Conservation (phyloP, 495 filamentous ascomycete genomes). For the Penicillium paxilli region DNA sequence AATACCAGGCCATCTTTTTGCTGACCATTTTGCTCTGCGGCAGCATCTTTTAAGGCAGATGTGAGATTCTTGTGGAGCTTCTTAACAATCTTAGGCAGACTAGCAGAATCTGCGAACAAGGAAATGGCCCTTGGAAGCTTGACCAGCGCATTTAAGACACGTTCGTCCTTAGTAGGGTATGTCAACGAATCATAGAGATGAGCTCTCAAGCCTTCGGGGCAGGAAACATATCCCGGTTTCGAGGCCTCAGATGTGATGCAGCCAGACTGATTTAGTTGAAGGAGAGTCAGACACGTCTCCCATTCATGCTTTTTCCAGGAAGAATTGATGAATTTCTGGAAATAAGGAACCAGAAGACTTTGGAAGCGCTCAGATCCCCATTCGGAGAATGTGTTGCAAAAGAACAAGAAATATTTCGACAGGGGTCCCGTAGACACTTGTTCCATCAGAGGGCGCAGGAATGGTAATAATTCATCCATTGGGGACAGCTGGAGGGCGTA, state of each 20-base stretch:
- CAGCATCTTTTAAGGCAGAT: slow-evolving; percentile 23
- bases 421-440: slow-evolving; percentile 62
- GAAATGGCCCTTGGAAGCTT: slow-evolving; percentile 40
- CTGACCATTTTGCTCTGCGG: slow-evolving; percentile 20
- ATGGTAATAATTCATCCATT: slow-evolving; percentile 74
- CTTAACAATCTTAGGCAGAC: slow-evolving; percentile 34
- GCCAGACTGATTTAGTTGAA: slow-evolving; percentile 61
- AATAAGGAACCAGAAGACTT: slow-evolving; percentile 71
- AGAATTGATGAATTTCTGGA: slow-evolving; percentile 76
- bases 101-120: slow-evolving; percentile 34
- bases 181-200: slow-evolving; percentile 66
- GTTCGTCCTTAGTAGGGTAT: slow-evolving; percentile 31
- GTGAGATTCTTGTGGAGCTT: slow-evolving; percentile 35
- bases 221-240: slow-evolving; percentile 56
- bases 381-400: slow-evolving; percentile 76
- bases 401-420: slow-evolving; percentile 71
- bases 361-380: slow-evolving; percentile 75
- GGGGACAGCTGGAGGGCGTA: slow-evolving; percentile 75
- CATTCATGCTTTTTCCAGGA: slow-evolving; percentile 71
- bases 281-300: slow-evolving; percentile 67
- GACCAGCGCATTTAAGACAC: slow-evolving; percentile 40
- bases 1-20: slow-evolving; percentile 23
- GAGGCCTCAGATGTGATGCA: slow-evolving; percentile 43
- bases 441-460: slow-evolving; percentile 60
- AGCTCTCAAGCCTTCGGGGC: slow-evolving; percentile 68